Evolutionary conservation across 2,329 filamentous ascomycete species (phyloP), one percentile per base, ranked within the genome.

Genomic region (Alternaria brassicae): DNA sequence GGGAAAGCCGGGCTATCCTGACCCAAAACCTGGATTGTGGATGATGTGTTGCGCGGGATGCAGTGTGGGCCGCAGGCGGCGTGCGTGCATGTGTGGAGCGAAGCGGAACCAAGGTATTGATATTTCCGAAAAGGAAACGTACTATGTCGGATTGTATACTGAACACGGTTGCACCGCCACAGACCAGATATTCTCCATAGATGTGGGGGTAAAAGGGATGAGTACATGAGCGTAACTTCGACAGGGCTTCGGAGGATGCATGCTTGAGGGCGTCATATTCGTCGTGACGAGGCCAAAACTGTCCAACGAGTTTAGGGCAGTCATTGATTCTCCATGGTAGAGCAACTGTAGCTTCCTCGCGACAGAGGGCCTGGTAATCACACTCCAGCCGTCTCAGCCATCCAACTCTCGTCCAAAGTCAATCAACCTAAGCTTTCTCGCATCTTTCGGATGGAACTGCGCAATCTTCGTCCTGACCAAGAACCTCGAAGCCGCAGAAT

Each of bases 391-490:
- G 0, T 21, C 19, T 74, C 59, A 78, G 36, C 76, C 75, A 54
- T 79, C 77, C 56, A 80, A 57, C 56, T 76, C 77, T 30, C 73
- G 65, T 28, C 82, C 82, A 73, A 86, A 85, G 69, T 86, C 83
- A 60, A 86, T 81, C 63, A 86, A 69, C 30, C 83, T 79, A 60
- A 86, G 65, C 60, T 80, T 81, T 58, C 77, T 76, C 15, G 84
- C 84, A 73, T 86, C 83, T 58, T 81, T 82, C 1, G 83, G 83
- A 69, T 86, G 82, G 49, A 84, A 85, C 60, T 85, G 83, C 13
- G 84, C 84, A 56, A 86, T 80, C 68, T 84, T 86, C 10, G 83
- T 82, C 65, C 82, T 78, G 15, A 86, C 81, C 32, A 86, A 70
- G 61, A 86, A 86, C 41, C 84, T 77, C 6, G 82, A 81, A 15